Conservation (phyloP, 176 grass and related monocot genomes). For the Avena insularis region DNA sequence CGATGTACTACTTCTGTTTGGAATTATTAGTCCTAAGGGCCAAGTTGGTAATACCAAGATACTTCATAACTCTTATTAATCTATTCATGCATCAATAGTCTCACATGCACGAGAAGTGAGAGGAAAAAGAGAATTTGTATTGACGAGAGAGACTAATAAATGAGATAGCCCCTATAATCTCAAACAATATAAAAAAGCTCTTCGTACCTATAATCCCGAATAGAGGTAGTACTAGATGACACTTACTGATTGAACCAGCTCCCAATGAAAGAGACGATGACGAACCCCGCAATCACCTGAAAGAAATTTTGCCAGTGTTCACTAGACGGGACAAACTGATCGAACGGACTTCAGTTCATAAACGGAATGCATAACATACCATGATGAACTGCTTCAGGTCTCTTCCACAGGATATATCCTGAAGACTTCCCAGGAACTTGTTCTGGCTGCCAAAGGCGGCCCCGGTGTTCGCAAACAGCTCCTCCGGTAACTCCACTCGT, state of each 20-base stretch:
- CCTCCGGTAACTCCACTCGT: slow-evolving; percentile 64
- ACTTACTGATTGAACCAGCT: slow-evolving; percentile 85
- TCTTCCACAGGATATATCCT: slow-evolving; percentile 78
- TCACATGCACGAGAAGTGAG: no score
- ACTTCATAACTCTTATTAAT: no score
- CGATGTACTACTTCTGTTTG: slow-evolving; percentile 42
- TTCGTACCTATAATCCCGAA: no score
- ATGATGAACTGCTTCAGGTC: slow-evolving; percentile 74
- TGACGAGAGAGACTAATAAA: no score
- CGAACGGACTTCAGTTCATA: not conserved
- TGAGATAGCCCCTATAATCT: no score
- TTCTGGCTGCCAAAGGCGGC: slow-evolving; percentile 57
- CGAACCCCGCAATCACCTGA: slow-evolving; percentile 71
- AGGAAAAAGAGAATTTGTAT: no score
- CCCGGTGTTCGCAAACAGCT: slow-evolving; percentile 65
- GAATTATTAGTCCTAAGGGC: no score
- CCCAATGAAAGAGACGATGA: slow-evolving; percentile 61
- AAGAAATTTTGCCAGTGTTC: not conserved
- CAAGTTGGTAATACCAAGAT: no score
- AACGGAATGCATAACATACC: slow-evolving; percentile 46
- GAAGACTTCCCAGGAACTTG: slow-evolving; percentile 49
- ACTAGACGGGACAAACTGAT: not conserved
- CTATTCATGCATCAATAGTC: no score
- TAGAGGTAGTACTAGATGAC: slow-evolving; percentile 44
- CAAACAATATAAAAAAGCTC: no score